Evolutionary conservation across 768 basidiomycete species (phyloP), one percentile per base, ranked within the genome.

Genomic region (Tricholoma terreum): DNA sequence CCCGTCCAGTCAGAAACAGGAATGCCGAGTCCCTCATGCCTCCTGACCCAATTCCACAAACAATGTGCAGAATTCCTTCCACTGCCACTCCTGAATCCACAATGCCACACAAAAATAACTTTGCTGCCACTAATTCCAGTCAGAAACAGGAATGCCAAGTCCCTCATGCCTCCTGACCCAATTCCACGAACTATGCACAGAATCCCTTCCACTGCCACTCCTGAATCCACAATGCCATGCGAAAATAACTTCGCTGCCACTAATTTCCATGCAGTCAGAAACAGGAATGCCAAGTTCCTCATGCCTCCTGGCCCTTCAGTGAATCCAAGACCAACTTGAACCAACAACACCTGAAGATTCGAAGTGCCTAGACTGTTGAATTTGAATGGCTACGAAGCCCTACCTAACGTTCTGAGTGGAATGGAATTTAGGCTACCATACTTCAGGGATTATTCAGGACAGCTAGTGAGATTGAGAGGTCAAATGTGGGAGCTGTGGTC

Each of bases 181-280:
- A 35, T 35, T 35, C 34, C 60, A 65, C 8, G 67, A 71, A 40
- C 56, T 60, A 0, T 71, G 68, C 65, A 43, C 65, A 0, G 67
- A 65, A 21, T 58, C 54, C 27, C 61, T 61, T 10, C 24, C 69
- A 0, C 50, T 35, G 68, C 2, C 67, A 69, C 35, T 60, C 67
- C 2, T 67, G 65, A 0, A 58, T 58, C 34, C 33, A 67, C 9
- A 51, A 56, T 35, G 34, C 12, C 34, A 7, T 7, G 34, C 34
- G 34, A 35, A 10, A 35, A 35, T 35, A 35, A 35, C 3, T 35
- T 35, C 34, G 34, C 34, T 35, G 34, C 34, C 34, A 35, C 34
- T 35, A 45, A 45, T 24, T 15, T 19, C 40, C 40, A 7, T 10
- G 3, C 12, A 7, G 34, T 35, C 34, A 35, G 14, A 42, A 42